A percentile compares a stretch with the other conserved stretches of the same genome.
Evolutionary conservation across 768 basidiomycete species (phyloP).

Genomic region (Leccinum variicolor): DNA sequence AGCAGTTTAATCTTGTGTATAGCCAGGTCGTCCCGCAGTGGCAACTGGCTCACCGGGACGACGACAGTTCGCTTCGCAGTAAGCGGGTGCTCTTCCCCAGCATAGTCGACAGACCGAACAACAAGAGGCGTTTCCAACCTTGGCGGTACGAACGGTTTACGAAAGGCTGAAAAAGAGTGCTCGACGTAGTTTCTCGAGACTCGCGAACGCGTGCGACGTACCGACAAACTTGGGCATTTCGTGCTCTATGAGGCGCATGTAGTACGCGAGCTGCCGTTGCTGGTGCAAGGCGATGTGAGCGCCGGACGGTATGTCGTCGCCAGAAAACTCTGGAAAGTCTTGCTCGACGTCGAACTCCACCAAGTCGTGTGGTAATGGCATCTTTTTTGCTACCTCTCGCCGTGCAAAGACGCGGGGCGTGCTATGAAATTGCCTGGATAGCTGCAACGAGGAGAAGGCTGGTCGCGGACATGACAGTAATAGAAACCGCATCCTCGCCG

Average conservation of each 20-base stretch:
- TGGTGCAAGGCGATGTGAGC: slow-evolving; percentile 74
- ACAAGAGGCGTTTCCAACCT: slow-evolving; percentile 54
- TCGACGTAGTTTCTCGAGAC: slow-evolving; percentile 6
- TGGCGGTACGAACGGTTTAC: slow-evolving; percentile 76
- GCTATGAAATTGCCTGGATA: slow-evolving; percentile 23
- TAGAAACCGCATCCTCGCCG: slow-evolving; percentile 19
- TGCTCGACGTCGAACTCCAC: slow-evolving; percentile 37
- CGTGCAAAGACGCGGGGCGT: slow-evolving; percentile 19
- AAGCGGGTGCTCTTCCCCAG: slow-evolving; percentile 72
- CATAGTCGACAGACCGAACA: slow-evolving; percentile 74
- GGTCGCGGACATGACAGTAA: slow-evolving; percentile 16
- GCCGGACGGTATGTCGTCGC: slow-evolving; percentile 62
- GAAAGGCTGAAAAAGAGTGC: slow-evolving; percentile 56
- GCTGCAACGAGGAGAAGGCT: slow-evolving; percentile 5
- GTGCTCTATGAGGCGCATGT: slow-evolving; percentile 82
- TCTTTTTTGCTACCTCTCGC: slow-evolving; percentile 16
- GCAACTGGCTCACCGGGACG: slow-evolving; percentile 70
- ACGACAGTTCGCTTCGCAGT: slow-evolving; percentile 69
- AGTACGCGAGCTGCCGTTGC: slow-evolving; percentile 70
- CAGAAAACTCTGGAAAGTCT: slow-evolving; percentile 26
- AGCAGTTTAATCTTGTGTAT: slow-evolving; percentile 85
- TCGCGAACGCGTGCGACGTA: slow-evolving; percentile 33
- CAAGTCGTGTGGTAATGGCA: slow-evolving; percentile 40
- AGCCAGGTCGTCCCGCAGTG: slow-evolving; percentile 59
- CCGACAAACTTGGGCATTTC: slow-evolving; percentile 87